A percentile compares a stretch with the other conserved stretches of the same genome.
These are phyloP conservation scores for Suillus hirtellus DNA, from an alignment of 768 basidiomycete genomes.

Conservation along the genomic window DNA sequence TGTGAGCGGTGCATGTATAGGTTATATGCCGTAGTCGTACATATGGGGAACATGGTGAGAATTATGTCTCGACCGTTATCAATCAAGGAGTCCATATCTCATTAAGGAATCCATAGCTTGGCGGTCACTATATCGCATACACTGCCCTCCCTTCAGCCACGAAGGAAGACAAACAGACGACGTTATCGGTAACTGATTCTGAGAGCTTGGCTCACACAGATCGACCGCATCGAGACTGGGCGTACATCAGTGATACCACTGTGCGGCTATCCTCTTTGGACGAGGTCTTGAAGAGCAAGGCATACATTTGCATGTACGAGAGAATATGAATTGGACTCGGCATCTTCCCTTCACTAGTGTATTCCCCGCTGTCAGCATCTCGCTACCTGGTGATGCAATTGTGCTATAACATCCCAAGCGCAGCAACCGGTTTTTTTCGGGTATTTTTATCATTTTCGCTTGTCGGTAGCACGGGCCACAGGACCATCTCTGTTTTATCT, in stretches of 20 bases:
- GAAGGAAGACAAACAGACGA: slow-evolving; percentile 10
- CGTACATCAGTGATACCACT: slow-evolving; percentile 86
- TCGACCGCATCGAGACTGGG: slow-evolving; percentile 63
- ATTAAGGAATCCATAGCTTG: slow-evolving; percentile 49
- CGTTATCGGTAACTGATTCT: slow-evolving; percentile 7
- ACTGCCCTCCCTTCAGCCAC: slow-evolving; percentile 61
- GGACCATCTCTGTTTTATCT: not conserved
- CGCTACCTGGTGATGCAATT: not conserved
- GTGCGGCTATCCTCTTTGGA: slow-evolving; percentile 82
- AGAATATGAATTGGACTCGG: slow-evolving; percentile 43
- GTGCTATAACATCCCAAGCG: not conserved
- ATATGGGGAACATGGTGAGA: slow-evolving; percentile 83
- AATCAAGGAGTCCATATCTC: slow-evolving; percentile 8
- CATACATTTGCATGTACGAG: slow-evolving; percentile 94
- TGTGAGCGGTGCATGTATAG: slow-evolving; percentile 59
- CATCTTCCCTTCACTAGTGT: not conserved
- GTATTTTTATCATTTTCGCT: slow-evolving; percentile 8
- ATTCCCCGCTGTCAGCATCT: not conserved
- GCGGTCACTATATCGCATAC: slow-evolving; percentile 89
- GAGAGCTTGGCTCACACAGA: slow-evolving; percentile 16
- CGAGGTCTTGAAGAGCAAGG: slow-evolving; percentile 88
- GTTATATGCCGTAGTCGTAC: slow-evolving; percentile 81
- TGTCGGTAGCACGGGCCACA: not conserved
- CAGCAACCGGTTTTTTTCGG: not conserved
- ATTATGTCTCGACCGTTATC: not conserved